A percentile compares a stretch with the other conserved stretches of the same genome.
phyloP scores from a whole-genome alignment of 2,329 filamentous ascomycete species.

The Colletotrichum brevisporum region DNA sequence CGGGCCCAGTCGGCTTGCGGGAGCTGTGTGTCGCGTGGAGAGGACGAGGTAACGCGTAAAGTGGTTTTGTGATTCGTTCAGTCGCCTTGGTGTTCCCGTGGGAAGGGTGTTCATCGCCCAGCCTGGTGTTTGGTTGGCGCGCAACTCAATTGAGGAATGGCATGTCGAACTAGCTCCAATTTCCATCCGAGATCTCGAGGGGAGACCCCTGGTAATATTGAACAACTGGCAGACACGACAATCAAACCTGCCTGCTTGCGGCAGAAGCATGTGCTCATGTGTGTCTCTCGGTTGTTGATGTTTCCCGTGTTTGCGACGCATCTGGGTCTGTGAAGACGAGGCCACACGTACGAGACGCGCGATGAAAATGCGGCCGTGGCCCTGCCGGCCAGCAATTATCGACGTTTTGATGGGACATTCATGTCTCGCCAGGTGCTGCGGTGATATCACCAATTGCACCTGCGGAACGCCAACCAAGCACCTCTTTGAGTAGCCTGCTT shows the following conservation, averaged over 20 bases:
- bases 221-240: slow-evolving; percentile 38
- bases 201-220: slow-evolving; percentile 41
- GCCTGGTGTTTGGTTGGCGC: slow-evolving; percentile 15
- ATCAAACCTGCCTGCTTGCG: slow-evolving; percentile 34
- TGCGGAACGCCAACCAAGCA: slow-evolving; percentile 7
- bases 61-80: slow-evolving; percentile 29
- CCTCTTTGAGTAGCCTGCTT: slow-evolving; percentile 7
- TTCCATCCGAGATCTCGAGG: slow-evolving; percentile 34
- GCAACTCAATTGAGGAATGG: slow-evolving; percentile 33
- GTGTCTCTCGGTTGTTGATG: slow-evolving; percentile 29
- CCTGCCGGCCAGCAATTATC: slow-evolving; percentile 2
- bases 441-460: slow-evolving; percentile 20
- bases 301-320: slow-evolving; percentile 9
- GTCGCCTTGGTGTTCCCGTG: neutral
- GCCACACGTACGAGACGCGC: slow-evolving; percentile 15
- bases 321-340: neutral
- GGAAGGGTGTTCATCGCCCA: neutral
- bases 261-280: slow-evolving; percentile 32
- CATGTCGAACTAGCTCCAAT: slow-evolving; percentile 31
- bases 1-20: slow-evolving; percentile 30
- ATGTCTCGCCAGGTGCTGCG: slow-evolving; percentile 22
- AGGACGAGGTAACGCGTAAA: slow-evolving; percentile 34
- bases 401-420: slow-evolving; percentile 8
- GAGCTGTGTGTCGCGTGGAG: slow-evolving; percentile 32
- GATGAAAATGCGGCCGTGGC: neutral